Base-by-base conservation (phyloP, 2,329 filamentous ascomycete species). In the Pseudogymnoascus sp. region DNA sequence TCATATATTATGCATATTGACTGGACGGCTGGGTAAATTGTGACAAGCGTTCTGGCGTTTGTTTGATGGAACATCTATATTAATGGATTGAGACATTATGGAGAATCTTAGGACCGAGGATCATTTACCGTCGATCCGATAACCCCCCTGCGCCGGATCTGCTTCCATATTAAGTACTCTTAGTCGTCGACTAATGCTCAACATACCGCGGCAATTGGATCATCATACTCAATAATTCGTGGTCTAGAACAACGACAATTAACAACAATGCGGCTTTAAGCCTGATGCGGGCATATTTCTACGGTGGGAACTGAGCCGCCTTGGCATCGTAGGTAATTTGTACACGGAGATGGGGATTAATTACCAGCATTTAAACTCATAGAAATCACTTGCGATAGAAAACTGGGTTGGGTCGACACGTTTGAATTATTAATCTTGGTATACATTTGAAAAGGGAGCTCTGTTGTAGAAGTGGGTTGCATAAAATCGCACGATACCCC, bases 11-110 rank as follows among this genome's bases (percentile, higher is more conserved):
- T 35, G 10, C 10, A 56, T 56, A 56, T 56, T 56, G 10, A 56
- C 10, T 56, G 29, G 16, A 56, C 50, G 50, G 50, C 50, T 56
- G 50, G 50, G 29, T 56, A 56, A 33, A 56, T 33, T 33, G 14
- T 13, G 31, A 33, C 8, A n/a, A 14, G 29, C 6, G 11, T 13
- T 56, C 50, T 56, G 29, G 10, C 14, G n/a, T 56, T 56, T 56
- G 50, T 56, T 56, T 56, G 50, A 56, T 56, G 50, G 50, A 56
- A 56, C 50, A 56, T 56, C 16, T 56, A 56, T 56, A 56, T 56
- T 56, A 33, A 33, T 8, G 26, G 29, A 33, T 19, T 56, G 50
- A 56, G 50, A 10, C 50, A n/a, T 10, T 16, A 33, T 56, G 50
- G 29, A 56, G 50, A 56, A 56, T 56, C 29, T 56, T 56, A 56